These are phyloP conservation scores for Endotrypanum monterogeii DNA, from an alignment of 208 protist species.

Conservation along the genomic window DNA sequence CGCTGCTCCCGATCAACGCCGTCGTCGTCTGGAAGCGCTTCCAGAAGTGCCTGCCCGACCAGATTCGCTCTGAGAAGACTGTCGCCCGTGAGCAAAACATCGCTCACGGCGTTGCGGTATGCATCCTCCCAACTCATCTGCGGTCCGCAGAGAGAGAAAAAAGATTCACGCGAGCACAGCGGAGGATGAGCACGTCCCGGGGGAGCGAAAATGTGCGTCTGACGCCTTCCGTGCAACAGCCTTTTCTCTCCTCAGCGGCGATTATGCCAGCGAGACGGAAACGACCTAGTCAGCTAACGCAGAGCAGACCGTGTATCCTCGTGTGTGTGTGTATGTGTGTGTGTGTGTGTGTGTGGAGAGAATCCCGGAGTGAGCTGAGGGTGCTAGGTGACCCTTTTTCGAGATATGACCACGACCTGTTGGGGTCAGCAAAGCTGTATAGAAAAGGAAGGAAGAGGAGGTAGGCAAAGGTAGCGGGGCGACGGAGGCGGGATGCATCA, in stretches of 20 bases:
- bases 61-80: neutral
- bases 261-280: neutral
- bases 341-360: neutral
- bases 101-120: slow-evolving; percentile 3
- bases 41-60: neutral
- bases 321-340: neutral
- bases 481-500: too few relatives aligned
- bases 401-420: neutral
- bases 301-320: neutral
- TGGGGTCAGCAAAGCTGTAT: too few relatives aligned
- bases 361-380: neutral
- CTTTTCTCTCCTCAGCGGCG: neutral
- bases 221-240: neutral
- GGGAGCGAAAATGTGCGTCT: neutral
- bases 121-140: slow-evolving; percentile 1
- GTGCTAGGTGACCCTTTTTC: neutral
- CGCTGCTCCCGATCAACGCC: slow-evolving; percentile 5
- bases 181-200: neutral
- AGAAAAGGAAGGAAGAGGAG: neutral
- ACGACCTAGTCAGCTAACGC: neutral
- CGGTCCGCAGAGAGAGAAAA: neutral
- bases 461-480: neutral
- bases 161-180: neutral
- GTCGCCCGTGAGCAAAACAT: neutral
- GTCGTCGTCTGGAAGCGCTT: slow-evolving; percentile 7